These are phyloP conservation scores for Phoenix dactylifera DNA, from an alignment of 176 grass and related monocot genomes.

Conservation along the genomic window DNA sequence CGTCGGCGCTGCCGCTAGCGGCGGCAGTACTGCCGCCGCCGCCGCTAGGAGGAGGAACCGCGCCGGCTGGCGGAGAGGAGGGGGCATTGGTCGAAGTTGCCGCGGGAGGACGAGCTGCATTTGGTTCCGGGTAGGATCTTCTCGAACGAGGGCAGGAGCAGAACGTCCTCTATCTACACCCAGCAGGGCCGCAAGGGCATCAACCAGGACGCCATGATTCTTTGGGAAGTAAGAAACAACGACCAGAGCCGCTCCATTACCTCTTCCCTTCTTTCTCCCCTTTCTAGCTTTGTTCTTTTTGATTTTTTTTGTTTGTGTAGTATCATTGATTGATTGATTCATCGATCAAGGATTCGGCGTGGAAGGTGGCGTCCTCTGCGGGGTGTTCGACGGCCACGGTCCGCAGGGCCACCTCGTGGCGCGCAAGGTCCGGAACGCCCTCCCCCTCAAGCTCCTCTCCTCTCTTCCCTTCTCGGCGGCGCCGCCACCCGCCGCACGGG, in stretches of 20 bases:
- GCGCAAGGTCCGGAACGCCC: constrained; percentile 63
- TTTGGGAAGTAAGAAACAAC: constrained; percentile 73
- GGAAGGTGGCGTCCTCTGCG: constrained; percentile 67
- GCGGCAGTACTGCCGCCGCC: no score
- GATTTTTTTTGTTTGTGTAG: background rate
- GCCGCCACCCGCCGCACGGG: background rate
- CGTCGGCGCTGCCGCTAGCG: no score
- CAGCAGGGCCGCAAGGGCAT: constrained; percentile 94
- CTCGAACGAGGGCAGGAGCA: constrained; percentile 81
- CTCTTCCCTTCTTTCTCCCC: no score
- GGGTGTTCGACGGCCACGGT: constrained; percentile 94
- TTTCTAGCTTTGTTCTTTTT: background rate
- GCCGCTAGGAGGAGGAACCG: background rate
- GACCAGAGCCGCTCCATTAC: no score
- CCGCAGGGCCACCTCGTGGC: constrained; percentile 86
- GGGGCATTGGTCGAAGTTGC: constrained; percentile 1
- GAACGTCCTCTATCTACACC: constrained; percentile 60
- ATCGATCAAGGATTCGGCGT: constrained; percentile 40
- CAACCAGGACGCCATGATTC: constrained; percentile 98
- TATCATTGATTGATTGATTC: background rate
- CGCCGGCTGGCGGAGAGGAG: background rate
- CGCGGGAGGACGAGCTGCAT: constrained; percentile 62
- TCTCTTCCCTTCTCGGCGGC: constrained; percentile 30
- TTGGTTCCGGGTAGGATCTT: constrained; percentile 73
- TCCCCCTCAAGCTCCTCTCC: constrained; percentile 74